Conservation (phyloP, 2,329 filamentous ascomycete genomes). For the Chrysoporthe puriensis region DNA sequence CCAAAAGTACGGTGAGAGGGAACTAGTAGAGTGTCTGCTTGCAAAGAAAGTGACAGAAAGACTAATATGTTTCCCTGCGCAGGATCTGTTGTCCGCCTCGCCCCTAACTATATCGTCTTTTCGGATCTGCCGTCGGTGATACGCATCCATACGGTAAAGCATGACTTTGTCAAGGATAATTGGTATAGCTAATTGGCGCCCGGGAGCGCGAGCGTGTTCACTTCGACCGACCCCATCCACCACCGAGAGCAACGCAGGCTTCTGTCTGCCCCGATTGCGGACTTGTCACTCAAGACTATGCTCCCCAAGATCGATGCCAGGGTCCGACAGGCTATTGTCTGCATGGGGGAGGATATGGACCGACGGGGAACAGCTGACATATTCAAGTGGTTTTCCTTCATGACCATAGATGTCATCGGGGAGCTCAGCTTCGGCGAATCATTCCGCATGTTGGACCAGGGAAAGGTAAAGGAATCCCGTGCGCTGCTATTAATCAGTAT, state of each 20-base stretch:
- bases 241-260: conserved; percentile 48
- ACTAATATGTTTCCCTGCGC: not conserved
- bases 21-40: no score
- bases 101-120: conserved; percentile 34
- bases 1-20: conserved; percentile 31
- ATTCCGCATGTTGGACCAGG: conserved; percentile 54
- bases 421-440: conserved; percentile 59
- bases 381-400: conserved; percentile 57
- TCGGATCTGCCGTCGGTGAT: conserved; percentile 32
- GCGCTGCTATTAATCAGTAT: no score
- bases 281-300: conserved; percentile 39
- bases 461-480: conserved; percentile 43
- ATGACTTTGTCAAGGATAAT: conserved; percentile 36
- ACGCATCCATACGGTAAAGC: conserved; percentile 37
- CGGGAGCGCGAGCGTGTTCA: conserved; percentile 42
- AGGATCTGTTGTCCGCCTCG: conserved; percentile 33
- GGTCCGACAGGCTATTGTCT: conserved; percentile 44
- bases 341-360: conserved; percentile 48
- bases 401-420: conserved; percentile 58
- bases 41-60: no score
- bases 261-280: conserved; percentile 45
- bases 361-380: conserved; percentile 46
- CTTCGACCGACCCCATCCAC: conserved; percentile 42
- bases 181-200: conserved; percentile 33
- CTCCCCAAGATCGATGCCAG: conserved; percentile 41